Base-by-base conservation (phyloP, 208 protist genomes). In the Wallacemonas collosoma region DNA sequence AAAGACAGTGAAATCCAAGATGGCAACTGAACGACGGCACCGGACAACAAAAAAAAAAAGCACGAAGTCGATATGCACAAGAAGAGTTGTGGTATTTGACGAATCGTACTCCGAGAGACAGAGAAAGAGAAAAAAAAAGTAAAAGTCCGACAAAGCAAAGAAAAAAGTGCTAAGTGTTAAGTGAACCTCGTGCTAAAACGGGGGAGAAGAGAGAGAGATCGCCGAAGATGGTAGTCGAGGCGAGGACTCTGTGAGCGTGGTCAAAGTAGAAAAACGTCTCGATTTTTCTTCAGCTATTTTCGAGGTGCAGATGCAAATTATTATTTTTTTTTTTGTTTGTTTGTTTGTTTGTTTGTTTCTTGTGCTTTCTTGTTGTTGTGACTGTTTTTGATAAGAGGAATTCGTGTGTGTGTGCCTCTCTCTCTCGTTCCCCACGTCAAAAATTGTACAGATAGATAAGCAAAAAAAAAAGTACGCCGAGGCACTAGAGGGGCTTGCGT, bases 141-240 rank as follows among this genome's bases (percentile, higher is more conserved):
- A 72, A 12, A 64, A 26, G 26, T 26, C 26, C 26, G 26, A 26
- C 26, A 26, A 50, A 72, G 3, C 38, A 68, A 54, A 76, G 62
- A 53, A 38, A 53, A 73, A 63, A 45, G 47, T n/a, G 66, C 38
- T 51, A 72, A 51, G 68, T 17, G 60, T 51, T 51, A 65, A 65
- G 60, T 48, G 40, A 26, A 0, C 26, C 26, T 26, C 26, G 26
- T 26, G 26, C 26, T 26, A 26, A 26, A 26, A 26, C 26, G 26
- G 26, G 26, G 26, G 26, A 26, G 26, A 26, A 26, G 26, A 26
- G 26, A 26, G 57, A 9, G 7, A 45, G 39, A 39, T 63, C 44
- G 17, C 17, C 26, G 26, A 26, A 26, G 26, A 26, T 26, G 26
- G 26, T 26, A 26, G 26, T 26, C 26, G 26, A 26, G 26, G 26